A percentile compares a stretch with the other conserved stretches of the same genome.
phyloP scores from a whole-genome alignment of 2,329 filamentous ascomycete species.

The Coniochaeta ligniaria region DNA sequence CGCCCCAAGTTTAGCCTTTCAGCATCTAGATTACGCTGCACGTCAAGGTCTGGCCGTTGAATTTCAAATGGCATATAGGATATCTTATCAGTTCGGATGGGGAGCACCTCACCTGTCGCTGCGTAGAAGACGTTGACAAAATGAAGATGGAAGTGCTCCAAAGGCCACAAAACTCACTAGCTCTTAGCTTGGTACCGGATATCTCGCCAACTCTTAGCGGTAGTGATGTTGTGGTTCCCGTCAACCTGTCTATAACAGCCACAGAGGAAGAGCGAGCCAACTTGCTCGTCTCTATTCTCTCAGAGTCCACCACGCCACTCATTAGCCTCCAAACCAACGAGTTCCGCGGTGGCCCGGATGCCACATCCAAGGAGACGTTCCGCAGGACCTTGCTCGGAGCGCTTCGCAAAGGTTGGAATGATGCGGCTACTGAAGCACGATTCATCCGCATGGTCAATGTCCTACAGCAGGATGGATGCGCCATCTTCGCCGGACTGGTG shows the following conservation, averaged over 20 bases:
- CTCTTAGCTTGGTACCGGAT: not conserved
- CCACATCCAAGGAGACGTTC: not conserved
- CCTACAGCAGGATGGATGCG: not conserved
- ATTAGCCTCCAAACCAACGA: not conserved
- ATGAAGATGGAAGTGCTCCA: not conserved
- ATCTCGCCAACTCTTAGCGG: not conserved
- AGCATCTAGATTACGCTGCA: no score
- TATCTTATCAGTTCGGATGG: not conserved
- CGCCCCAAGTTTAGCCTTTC: no score
- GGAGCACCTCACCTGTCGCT: not conserved
- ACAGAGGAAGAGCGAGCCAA: not conserved
- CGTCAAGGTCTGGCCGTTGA: not conserved
- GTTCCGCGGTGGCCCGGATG: not conserved
- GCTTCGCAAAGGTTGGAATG: not conserved
- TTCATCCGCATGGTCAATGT: not conserved
- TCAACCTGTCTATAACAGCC: not conserved
- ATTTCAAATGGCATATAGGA: not conserved
- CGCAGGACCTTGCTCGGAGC: not conserved
- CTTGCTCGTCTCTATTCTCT: not conserved
- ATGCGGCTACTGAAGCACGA: not conserved
- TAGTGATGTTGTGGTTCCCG: not conserved
- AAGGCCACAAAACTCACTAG: not conserved
- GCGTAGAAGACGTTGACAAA: not conserved
- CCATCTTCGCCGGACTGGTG: not conserved
- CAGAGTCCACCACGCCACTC: not conserved